Conservation (phyloP, 768 basidiomycete species). For the Bullera alba region DNA sequence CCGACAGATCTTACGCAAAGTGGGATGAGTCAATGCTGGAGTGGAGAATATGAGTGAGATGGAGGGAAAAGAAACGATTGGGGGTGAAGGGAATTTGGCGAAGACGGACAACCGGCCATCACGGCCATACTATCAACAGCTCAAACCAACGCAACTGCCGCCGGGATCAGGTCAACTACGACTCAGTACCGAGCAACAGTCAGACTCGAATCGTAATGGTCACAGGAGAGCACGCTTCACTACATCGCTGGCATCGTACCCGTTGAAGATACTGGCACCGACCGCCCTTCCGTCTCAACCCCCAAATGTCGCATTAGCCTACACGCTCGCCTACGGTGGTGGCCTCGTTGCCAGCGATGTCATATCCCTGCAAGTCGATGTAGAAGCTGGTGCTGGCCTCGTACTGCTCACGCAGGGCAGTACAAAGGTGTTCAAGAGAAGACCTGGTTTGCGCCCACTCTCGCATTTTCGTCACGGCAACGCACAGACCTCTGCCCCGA, state of each 20-base stretch:
- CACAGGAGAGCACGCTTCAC: slow-evolving; percentile 51
- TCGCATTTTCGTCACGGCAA: slow-evolving; percentile 44
- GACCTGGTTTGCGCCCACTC: slow-evolving; percentile 50
- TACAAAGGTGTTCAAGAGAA: slow-evolving; percentile 88
- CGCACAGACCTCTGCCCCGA: not conserved
- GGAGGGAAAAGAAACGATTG: too few species aligned
- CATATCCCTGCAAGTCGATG: slow-evolving; percentile 58
- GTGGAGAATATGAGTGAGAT: too few species aligned
- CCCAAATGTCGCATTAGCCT: slow-evolving; percentile 60
- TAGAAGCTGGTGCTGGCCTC: slow-evolving; percentile 56
- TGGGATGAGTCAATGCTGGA: too few species aligned
- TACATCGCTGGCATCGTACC: slow-evolving; percentile 71
- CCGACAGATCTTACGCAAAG: too few species aligned
- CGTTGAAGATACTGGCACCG: slow-evolving; percentile 80
- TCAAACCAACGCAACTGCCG: not conserved
- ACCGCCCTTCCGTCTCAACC: slow-evolving; percentile 47
- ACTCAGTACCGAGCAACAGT: slow-evolving; percentile 12
- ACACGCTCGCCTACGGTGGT: slow-evolving; percentile 81
- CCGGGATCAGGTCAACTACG: not conserved
- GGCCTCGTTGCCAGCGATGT: slow-evolving; percentile 82
- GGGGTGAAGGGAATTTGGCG: too few species aligned
- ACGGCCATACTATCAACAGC: too few species aligned
- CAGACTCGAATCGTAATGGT: slow-evolving; percentile 5
- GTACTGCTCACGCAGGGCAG: slow-evolving; percentile 78
- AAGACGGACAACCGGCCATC: too few species aligned